Base-by-base conservation (phyloP, 2,329 filamentous ascomycete species). In the Aspergillus sp. region DNA sequence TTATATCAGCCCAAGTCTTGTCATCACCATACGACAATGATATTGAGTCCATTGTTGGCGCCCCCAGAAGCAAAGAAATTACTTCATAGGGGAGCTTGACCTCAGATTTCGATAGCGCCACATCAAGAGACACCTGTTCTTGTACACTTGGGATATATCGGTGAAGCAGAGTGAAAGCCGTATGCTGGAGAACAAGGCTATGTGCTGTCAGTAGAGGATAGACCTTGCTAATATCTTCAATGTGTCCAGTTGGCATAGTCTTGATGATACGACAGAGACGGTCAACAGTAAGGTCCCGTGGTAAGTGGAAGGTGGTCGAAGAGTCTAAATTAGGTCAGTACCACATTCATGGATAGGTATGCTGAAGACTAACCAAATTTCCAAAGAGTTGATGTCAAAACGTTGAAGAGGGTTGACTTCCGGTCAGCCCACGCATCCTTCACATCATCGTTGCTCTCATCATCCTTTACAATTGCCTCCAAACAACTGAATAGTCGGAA, bases 11-110 rank as follows among this genome's bases (percentile, higher is more conserved):
- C 11, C 91, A 91, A 66, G 93, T 89, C 34, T 71, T 78, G 15
- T 84, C 80, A 5, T 86, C 82, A 20, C 92, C 85, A 37, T 83
- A 79, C 8, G 88, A 83, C 47, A 89, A 86, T 0, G 83, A 80
- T 46, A 91, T 84, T 12, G 81, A 80, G n/a, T 89, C 83, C 3
- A 90, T 79, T 0, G 86, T 87, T 0, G 93, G 90, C 0, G 89
- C 82, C 61, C 96, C 89, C 0, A 96, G 82, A 13, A 98, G 81
- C 1, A 98, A 80, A 0, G 91, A 96, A 0, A 97, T 74, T 0
- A 98, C 80, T 73, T 97, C 92, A 59, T 93, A 88, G 0, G 95
- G 92, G 1, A 99, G 80, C 51, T 83, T 84, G 6, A 89, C 90
- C 46, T 83, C 67, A 37, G 75, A 71, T 59, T 78, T 77, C 2